Base-by-base conservation (phyloP, 2,329 filamentous ascomycete species). In the Pleomassaria siparia region DNA sequence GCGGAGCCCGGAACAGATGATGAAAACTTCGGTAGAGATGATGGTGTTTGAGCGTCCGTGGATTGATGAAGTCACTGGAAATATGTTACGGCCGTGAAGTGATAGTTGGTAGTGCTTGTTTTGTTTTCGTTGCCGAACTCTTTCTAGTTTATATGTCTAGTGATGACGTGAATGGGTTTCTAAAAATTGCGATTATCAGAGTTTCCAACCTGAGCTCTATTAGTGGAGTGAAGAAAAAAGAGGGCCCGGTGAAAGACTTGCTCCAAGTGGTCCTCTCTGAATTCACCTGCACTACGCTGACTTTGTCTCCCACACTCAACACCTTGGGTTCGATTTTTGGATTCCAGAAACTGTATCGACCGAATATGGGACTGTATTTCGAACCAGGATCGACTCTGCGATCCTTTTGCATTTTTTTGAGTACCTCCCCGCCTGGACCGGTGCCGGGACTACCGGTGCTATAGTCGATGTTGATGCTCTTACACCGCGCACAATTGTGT, bases 311-410 rank as follows among this genome's bases (percentile, higher is more conserved):
- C n/a, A 77, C 70, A 21, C 52, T 59, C 29, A 68, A 48, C 2
- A 49, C 43, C 42, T 56, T 46, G 13, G 47, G 46, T 13, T 41
- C 30, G 10, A 49, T 43, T 12, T 51, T 64, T 1, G 54, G 40
- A 6, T 49, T 56, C 56, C 76, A 64, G 49, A 75, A 78, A 4
- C 65, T 66, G 56, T 79, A 79, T 26, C 76, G 35, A 4, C 76
- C 76, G 63, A 78, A 78, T 2, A 78, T 71, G 9, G 76, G 75
- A 44, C 66, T 73, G 59, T 72, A 79, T 53, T 75, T 77, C 4
- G 64, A 55, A 0, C 75, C 76, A 2, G 45, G 46, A 56, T 79
- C 76, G 3, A 79, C 67, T 30, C 76, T 58, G 1, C 76, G 58
- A 62, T 77, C 73, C 32, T 61, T 68, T 51, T 74, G 72, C 51